Percentiles rank a stretch among this genome's conserved stretches.
Evolutionary conservation across 164 flowering plant genomes (phyloP).

Genomic region (Cinnamomum micranthum): DNA sequence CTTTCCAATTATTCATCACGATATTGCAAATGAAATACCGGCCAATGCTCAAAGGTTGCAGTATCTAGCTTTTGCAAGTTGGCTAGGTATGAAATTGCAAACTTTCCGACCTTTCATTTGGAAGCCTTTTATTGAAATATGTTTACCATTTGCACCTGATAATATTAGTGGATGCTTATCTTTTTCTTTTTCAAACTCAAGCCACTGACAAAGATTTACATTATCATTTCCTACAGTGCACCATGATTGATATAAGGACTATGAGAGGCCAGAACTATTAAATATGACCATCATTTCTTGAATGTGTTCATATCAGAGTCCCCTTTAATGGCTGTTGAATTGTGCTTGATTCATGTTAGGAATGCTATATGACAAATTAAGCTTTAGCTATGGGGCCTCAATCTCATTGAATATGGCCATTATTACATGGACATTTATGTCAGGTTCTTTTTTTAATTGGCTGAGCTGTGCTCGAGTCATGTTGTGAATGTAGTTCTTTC

Average conservation of each 20-base stretch:
- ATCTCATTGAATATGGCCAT: neutral
- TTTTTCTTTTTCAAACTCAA: neutral
- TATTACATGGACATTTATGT: neutral
- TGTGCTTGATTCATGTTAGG: too few species aligned
- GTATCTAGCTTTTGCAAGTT: constrained; percentile 98
- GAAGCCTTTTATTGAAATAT: neutral
- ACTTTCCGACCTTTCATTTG: neutral
- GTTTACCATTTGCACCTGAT: neutral
- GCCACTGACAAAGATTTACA: neutral
- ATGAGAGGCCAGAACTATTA: too few species aligned
- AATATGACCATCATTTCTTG: too few species aligned
- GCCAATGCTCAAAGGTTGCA: constrained; percentile 91
- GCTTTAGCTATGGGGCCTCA: neutral
- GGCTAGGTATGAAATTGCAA: constrained; percentile 73
- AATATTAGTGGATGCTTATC: neutral
- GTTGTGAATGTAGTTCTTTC: neutral
- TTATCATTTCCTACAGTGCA: too few species aligned
- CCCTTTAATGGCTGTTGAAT: too few species aligned
- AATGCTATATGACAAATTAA: too few species aligned
- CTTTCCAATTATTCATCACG: constrained; percentile 97
- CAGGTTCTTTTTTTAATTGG: neutral
- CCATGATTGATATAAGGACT: too few species aligned
- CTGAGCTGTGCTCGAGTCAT: neutral
- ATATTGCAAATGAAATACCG: constrained; percentile 92
- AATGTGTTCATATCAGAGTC: too few species aligned